phyloP scores from a whole-genome alignment of 352 stramenopile genomes.

The Thraustochytrium striatum region DNA sequence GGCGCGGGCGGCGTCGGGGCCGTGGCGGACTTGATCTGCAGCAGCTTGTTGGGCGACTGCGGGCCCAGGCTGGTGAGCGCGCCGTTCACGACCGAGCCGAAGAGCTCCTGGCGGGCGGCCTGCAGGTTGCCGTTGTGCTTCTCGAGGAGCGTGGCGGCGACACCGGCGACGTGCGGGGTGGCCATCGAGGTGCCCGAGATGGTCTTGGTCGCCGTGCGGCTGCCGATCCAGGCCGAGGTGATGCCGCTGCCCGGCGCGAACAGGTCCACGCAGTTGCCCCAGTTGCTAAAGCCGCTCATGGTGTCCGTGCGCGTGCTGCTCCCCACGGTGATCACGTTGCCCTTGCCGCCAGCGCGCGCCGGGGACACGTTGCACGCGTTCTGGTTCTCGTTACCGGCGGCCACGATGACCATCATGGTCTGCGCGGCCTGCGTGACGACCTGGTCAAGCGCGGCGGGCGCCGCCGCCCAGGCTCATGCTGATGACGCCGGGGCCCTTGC shows the following conservation, averaged over 20 bases:
- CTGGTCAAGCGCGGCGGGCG: not conserved
- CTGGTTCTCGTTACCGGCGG: slow-evolving; percentile 24
- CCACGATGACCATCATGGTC: slow-evolving; percentile 46
- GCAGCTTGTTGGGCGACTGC: too few relatives aligned
- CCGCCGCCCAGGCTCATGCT: not conserved
- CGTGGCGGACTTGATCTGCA: too few relatives aligned
- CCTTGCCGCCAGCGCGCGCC: not conserved
- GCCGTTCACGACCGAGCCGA: not conserved
- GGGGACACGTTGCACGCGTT: slow-evolving; percentile 42
- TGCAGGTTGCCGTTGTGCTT: slow-evolving; percentile 23
- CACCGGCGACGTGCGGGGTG: slow-evolving; percentile 36
- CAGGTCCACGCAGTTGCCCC: slow-evolving; percentile 43
- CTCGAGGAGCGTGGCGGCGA: slow-evolving; percentile 34
- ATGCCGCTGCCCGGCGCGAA: slow-evolving; percentile 46
- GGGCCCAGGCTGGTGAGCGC: too few relatives aligned
- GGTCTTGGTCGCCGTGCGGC: not conserved
- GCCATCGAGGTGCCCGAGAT: slow-evolving; percentile 48
- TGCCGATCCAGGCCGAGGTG: slow-evolving; percentile 25
- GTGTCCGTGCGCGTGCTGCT: slow-evolving; percentile 14
- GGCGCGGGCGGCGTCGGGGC: too few relatives aligned
- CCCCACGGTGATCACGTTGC: slow-evolving; percentile 39
- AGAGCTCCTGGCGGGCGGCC: not conserved
- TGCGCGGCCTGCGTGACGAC: not conserved
- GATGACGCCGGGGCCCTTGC: slow-evolving; percentile 17
- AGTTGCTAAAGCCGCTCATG: slow-evolving; percentile 36